These are phyloP conservation scores for Penicilliopsis zonata DNA, from an alignment of 495 filamentous ascomycete genomes.

Conservation along the genomic window DNA sequence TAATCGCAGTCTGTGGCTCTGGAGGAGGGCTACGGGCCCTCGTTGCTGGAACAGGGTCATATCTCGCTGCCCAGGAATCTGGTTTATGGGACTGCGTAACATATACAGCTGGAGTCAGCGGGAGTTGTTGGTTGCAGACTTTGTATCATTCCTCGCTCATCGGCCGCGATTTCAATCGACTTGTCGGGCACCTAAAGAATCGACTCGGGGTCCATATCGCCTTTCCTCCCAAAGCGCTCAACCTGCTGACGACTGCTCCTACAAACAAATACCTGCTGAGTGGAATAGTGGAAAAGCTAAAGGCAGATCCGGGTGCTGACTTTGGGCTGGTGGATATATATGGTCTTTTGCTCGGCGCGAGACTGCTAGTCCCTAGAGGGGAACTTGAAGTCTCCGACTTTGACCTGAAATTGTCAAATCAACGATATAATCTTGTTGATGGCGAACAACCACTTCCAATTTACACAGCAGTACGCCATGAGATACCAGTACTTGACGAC, in stretches of 20 bases:
- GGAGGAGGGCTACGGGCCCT: conserved; percentile 84
- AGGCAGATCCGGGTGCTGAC: conserved; percentile 65
- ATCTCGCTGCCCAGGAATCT: conserved; percentile 65
- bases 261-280: conserved; percentile 87
- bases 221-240: conserved; percentile 73
- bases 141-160: conserved; percentile 83
- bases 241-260: conserved; percentile 64
- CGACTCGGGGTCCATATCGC: conserved; percentile 80
- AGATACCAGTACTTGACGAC: conserved; percentile 56
- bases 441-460: conserved; percentile 84
- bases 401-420: conserved; percentile 84
- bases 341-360: conserved; percentile 69
- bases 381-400: conserved; percentile 60
- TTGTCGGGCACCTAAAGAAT: conserved; percentile 76
- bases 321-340: conserved; percentile 91
- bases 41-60: conserved; percentile 78
- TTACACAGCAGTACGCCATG: conserved; percentile 88
- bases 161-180: conserved; percentile 43
- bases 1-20: conserved; percentile 86
- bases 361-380: conserved; percentile 74
- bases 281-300: conserved; percentile 80
- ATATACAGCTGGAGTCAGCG: conserved; percentile 89
- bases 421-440: conserved; percentile 54
- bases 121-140: conserved; percentile 89
- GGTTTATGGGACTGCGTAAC: conserved; percentile 89